Conservation (phyloP, 2,329 filamentous ascomycete species). For the Calonectria hongkongensis region DNA sequence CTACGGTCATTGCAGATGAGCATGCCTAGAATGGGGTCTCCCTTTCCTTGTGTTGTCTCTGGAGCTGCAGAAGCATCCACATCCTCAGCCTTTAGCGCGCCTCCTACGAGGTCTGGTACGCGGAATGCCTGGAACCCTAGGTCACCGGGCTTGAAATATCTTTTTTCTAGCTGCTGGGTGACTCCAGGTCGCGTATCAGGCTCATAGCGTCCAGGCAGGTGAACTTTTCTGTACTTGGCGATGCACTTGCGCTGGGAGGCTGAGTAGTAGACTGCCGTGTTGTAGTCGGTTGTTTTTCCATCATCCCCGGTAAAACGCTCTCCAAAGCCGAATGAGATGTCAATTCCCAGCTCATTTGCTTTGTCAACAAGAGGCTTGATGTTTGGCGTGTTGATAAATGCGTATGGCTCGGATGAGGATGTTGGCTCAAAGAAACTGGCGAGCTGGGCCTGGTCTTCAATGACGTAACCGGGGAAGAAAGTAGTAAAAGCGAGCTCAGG, state of each 20-base stretch:
- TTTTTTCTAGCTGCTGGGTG: constrained; percentile 73
- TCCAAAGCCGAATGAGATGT: constrained; percentile 72
- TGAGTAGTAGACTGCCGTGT: constrained; percentile 70
- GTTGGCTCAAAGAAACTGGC: constrained; percentile 71
- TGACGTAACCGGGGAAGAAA: constrained; percentile 73
- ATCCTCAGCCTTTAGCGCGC: constrained; percentile 56
- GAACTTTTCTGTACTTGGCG: constrained; percentile 73
- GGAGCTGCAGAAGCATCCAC: background rate
- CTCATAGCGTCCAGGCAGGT: constrained; percentile 72
- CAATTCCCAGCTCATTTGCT: constrained; percentile 67
- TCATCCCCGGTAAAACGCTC: constrained; percentile 62
- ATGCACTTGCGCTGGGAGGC: constrained; percentile 63
- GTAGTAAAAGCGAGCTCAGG: constrained; percentile 74
- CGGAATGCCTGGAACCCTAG: constrained; percentile 73
- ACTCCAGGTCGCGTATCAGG: constrained; percentile 68
- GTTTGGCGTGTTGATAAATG: constrained; percentile 61
- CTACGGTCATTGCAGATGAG: constrained; percentile 74
- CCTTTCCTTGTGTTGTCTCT: constrained; percentile 51
- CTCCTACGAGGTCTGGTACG: constrained; percentile 65
- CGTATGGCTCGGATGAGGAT: constrained; percentile 51
- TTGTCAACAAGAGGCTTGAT: constrained; percentile 69
- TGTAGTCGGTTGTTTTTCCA: constrained; percentile 65
- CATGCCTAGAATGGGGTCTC: constrained; percentile 73
- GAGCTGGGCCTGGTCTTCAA: constrained; percentile 65
- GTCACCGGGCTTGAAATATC: constrained; percentile 72